phyloP scores from a whole-genome alignment of 148 eudicot genomes.

The Heliamphora exappendiculata region DNA sequence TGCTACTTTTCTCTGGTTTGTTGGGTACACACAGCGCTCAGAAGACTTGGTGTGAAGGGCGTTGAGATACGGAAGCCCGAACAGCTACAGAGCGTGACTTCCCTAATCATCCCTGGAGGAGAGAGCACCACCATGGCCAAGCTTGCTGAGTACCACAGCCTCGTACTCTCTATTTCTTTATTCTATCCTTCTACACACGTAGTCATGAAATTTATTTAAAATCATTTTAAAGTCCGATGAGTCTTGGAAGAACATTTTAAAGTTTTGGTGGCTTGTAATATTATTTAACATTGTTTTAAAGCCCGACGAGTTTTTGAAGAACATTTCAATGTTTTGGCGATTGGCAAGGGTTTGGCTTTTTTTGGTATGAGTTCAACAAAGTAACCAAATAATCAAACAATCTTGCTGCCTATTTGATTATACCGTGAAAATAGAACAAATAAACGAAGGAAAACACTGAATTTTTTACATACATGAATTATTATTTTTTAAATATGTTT shows the following conservation, averaged over 20 bases:
- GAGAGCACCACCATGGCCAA: conserved; percentile 99
- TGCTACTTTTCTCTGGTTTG: no score
- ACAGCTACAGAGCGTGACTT: conserved; percentile 58
- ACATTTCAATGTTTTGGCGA: no score
- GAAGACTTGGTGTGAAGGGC: conserved; percentile 76
- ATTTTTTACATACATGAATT: no score
- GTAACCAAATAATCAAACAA: background rate
- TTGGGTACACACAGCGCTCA: conserved; percentile 55
- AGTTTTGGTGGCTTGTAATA: no score
- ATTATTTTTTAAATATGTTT: no score
- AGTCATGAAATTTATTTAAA: no score
- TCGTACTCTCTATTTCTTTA: conserved; percentile 31
- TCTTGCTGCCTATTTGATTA: background rate
- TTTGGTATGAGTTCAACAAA: background rate
- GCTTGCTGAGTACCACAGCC: conserved; percentile 75
- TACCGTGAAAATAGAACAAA: background rate
- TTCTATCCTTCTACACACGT: background rate
- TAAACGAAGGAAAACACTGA: background rate
- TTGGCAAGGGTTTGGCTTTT: no score
- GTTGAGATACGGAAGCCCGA: conserved; percentile 77
- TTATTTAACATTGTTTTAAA: no score
- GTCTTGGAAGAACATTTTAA: no score
- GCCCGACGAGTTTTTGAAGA: no score
- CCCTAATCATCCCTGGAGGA: conserved; percentile 92
- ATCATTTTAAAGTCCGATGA: no score